Conservation (phyloP, 2,329 filamentous ascomycete genomes). For the Monosporascus sp. region DNA sequence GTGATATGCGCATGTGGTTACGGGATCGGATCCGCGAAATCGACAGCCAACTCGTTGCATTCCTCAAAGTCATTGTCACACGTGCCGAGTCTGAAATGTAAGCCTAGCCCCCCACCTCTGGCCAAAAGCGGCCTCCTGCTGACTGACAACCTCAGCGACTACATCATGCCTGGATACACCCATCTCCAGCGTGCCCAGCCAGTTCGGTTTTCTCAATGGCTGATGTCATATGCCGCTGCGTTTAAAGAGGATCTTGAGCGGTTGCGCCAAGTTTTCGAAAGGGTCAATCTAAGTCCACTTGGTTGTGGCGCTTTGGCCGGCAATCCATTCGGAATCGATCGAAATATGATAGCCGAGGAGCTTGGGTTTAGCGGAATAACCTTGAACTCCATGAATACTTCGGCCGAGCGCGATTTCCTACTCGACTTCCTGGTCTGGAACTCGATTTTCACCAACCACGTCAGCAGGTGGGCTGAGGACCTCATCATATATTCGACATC, state of each 20-base stretch:
- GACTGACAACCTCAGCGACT: slow-evolving; percentile 64
- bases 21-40: slow-evolving; percentile 67
- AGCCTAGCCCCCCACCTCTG: slow-evolving; percentile 5
- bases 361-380: slow-evolving; percentile 72
- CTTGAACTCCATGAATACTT: slow-evolving; percentile 72
- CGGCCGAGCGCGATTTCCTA: slow-evolving; percentile 76
- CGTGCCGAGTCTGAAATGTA: slow-evolving; percentile 67
- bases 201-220: slow-evolving; percentile 76
- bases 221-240: slow-evolving; percentile 67
- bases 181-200: slow-evolving; percentile 79
- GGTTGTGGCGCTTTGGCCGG: slow-evolving; percentile 75
- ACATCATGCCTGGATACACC: slow-evolving; percentile 83
- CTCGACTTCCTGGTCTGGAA: slow-evolving; percentile 79
- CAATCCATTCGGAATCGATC: slow-evolving; percentile 77
- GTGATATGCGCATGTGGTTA: slow-evolving; percentile 87
- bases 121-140: slow-evolving; percentile 8
- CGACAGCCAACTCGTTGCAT: slow-evolving; percentile 60
- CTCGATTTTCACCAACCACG: slow-evolving; percentile 70
- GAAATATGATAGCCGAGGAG: slow-evolving; percentile 72
- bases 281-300: slow-evolving; percentile 69
- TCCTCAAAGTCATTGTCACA: slow-evolving; percentile 57
- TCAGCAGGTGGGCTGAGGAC: slow-evolving; percentile 79
- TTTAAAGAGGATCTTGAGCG: slow-evolving; percentile 74
- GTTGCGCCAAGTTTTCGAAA: slow-evolving; percentile 63
- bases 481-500: slow-evolving; percentile 74